Conservation (phyloP, 1,284 basidiomycete species). For the Leccinum huronense region DNA sequence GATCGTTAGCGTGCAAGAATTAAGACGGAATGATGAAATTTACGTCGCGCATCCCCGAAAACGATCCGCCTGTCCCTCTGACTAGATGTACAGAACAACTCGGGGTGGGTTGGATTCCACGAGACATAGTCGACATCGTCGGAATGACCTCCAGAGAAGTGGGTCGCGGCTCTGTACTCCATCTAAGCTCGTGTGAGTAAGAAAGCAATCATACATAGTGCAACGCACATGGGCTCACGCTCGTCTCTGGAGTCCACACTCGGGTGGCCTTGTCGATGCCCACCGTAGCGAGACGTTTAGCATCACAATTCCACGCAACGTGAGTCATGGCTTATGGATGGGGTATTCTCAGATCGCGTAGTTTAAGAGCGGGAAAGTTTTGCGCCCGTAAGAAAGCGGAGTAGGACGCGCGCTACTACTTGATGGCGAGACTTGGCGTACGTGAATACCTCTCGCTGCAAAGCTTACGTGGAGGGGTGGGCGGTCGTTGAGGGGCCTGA, state of each 20-base stretch:
- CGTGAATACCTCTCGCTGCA: slow-evolving; percentile 65
- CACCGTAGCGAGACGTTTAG: slow-evolving; percentile 71
- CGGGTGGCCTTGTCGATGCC: slow-evolving; percentile 76
- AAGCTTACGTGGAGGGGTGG: slow-evolving; percentile 75
- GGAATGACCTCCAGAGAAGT: slow-evolving; percentile 65
- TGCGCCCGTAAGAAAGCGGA: slow-evolving; percentile 50
- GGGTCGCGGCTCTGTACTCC: slow-evolving; percentile 60
- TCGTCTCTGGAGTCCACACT: slow-evolving; percentile 73
- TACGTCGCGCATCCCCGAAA: slow-evolving; percentile 83
- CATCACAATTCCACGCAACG: slow-evolving; percentile 79
- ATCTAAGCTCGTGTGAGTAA: slow-evolving; percentile 44
- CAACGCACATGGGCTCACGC: slow-evolving; percentile 43
- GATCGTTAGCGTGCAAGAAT: slow-evolving; percentile 17
- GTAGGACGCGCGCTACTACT: slow-evolving; percentile 12
- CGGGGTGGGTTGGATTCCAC: slow-evolving; percentile 80
- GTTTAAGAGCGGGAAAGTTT: slow-evolving; percentile 73
- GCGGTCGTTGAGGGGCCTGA: slow-evolving; percentile 62
- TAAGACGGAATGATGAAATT: slow-evolving; percentile 1
- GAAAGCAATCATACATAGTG: not conserved
- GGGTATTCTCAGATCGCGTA: slow-evolving; percentile 67
- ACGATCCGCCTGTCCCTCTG: slow-evolving; percentile 69
- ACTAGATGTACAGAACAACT: slow-evolving; percentile 74
- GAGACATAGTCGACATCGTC: slow-evolving; percentile 75
- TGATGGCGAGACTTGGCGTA: slow-evolving; percentile 40
- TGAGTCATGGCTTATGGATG: slow-evolving; percentile 66